Conservation (phyloP, 2,329 filamentous ascomycete species). For the Aulographum hederae region DNA sequence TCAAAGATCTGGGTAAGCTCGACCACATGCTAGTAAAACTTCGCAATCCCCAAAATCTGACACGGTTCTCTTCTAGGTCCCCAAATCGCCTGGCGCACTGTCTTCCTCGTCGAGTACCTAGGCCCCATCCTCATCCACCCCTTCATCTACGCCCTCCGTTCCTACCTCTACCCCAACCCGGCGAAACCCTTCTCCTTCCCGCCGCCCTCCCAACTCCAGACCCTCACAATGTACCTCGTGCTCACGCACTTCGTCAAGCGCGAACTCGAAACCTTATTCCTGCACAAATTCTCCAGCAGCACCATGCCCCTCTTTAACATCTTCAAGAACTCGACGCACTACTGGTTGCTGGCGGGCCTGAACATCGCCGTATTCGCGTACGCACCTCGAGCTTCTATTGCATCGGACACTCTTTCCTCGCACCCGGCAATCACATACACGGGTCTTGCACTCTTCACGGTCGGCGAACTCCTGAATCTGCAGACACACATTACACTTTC, state of each 20-base stretch:
- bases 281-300: constrained; percentile 85
- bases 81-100: constrained; percentile 81
- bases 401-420: constrained; percentile 20
- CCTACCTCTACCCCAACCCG: constrained; percentile 46
- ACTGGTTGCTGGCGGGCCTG: constrained; percentile 72
- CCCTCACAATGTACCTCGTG: constrained; percentile 55
- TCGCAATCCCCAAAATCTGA: constrained; percentile 3
- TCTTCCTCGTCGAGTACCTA: constrained; percentile 89
- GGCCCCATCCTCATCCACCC: constrained; percentile 81
- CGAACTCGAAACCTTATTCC: constrained; percentile 81
- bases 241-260: constrained; percentile 82
- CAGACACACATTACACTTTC: constrained; percentile 64
- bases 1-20: constrained; percentile 76
- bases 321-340: constrained; percentile 88
- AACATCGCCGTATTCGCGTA: constrained; percentile 74
- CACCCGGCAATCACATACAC: constrained; percentile 34
- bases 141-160: constrained; percentile 46
- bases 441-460: constrained; percentile 52
- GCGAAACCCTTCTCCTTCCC: constrained; percentile 16
- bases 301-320: constrained; percentile 89
- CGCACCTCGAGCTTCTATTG: constrained; percentile 7
- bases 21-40: too few species aligned
- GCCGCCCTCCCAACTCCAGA: constrained; percentile 46
- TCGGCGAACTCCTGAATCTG: constrained; percentile 68
- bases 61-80: constrained; percentile 35